Conservation (phyloP, 2,329 filamentous ascomycete species). For the Byssochlamys sp. region DNA sequence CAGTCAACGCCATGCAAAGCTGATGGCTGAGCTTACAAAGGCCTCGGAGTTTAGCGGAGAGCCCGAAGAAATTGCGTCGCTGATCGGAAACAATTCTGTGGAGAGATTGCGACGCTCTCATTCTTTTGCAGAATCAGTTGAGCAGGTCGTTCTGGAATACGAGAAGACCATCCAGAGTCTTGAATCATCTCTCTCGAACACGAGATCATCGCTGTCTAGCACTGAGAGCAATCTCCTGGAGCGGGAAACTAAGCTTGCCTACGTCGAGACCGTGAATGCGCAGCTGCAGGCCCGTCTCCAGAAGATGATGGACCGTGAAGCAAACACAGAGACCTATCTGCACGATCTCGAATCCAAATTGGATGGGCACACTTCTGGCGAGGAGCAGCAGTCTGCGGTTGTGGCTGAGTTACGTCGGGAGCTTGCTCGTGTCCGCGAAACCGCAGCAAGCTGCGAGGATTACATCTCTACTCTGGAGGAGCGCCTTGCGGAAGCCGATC, state of each 20-base stretch:
- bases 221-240: conserved; percentile 83
- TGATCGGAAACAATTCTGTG: conserved; percentile 65
- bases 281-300: conserved; percentile 85
- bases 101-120: conserved; percentile 89
- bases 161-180: conserved; percentile 95
- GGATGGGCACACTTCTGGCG: conserved; percentile 79
- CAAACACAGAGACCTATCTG: conserved; percentile 83
- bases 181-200: conserved; percentile 83
- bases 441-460: conserved; percentile 81
- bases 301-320: conserved; percentile 83
- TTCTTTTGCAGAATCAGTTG: conserved; percentile 88
- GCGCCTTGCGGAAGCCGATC: conserved; percentile 85
- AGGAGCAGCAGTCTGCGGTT: conserved; percentile 82
- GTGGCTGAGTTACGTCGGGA: conserved; percentile 85
- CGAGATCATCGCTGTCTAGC: conserved; percentile 68
- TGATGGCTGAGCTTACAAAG: conserved; percentile 86
- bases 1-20: conserved; percentile 84
- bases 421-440: conserved; percentile 75
- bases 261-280: conserved; percentile 80
- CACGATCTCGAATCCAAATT: conserved; percentile 84
- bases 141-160: conserved; percentile 92
- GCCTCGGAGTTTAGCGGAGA: conserved; percentile 56
- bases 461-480: conserved; percentile 97
- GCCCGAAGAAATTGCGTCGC: conserved; percentile 40
- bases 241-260: conserved; percentile 86